phyloP scores from a whole-genome alignment of 1,139 yeast genomes.

The Hansenula sp. region DNA sequence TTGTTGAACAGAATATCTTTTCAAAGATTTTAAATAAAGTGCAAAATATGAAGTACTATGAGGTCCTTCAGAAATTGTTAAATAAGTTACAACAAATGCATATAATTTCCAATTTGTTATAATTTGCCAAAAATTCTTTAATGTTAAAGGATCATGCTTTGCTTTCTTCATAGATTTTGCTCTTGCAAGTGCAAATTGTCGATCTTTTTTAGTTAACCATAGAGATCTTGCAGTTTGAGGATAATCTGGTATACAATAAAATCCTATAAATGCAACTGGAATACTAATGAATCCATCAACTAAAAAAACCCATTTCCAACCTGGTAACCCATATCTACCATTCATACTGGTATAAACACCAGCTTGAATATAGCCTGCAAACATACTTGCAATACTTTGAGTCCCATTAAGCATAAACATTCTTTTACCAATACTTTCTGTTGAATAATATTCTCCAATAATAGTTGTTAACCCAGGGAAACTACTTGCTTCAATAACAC shows the following conservation, averaged over 20 bases:
- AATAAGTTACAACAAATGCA: constrained; percentile 3
- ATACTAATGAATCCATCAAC: constrained; percentile 31
- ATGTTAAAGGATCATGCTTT: constrained; percentile 8
- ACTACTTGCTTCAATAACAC: constrained; percentile 7
- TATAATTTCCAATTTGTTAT: constrained; percentile 11
- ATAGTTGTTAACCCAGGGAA: constrained; percentile 22
- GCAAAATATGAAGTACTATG: constrained; percentile 19
- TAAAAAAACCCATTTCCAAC: constrained; percentile 35
- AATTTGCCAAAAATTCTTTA: constrained; percentile 1
- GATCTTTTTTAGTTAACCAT: constrained; percentile 16
- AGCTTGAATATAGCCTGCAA: constrained; percentile 36
- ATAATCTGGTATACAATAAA: constrained; percentile 28
- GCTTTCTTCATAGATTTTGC: constrained; percentile 9
- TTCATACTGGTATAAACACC: constrained; percentile 25
- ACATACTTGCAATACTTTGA: constrained; percentile 29
- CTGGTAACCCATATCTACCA: constrained; percentile 28
- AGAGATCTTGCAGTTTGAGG: constrained; percentile 36
- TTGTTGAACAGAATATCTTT: constrained; percentile 19
- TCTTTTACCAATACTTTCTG: constrained; percentile 22
- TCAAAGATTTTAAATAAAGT: constrained; percentile 22
- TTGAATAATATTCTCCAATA: constrained; percentile 27
- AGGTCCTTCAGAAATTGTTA: constrained; percentile 6
- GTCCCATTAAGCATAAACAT: constrained; percentile 26
- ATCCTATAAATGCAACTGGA: constrained; percentile 29
- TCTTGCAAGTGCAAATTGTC: constrained; percentile 13